Conservation (phyloP, 2,329 filamentous ascomycete genomes). For the Arthroderma sp. region DNA sequence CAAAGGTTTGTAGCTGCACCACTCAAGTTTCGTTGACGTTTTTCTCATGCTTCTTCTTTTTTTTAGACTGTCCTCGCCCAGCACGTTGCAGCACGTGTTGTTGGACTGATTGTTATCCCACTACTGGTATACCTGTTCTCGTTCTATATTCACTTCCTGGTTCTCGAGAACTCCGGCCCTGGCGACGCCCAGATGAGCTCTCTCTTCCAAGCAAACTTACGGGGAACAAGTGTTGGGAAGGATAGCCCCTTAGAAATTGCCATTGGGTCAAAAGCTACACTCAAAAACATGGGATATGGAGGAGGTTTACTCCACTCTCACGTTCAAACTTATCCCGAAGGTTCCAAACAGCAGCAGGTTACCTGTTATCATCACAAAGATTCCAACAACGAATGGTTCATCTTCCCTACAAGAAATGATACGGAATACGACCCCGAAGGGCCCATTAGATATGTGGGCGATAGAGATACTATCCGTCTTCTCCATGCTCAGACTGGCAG, state of each 20-base stretch:
- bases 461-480: conserved; percentile 68
- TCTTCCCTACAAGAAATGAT: conserved; percentile 81
- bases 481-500: conserved; percentile 93
- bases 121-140: conserved; percentile 88
- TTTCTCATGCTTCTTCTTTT: background rate
- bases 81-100: conserved; percentile 66
- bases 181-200: conserved; percentile 99
- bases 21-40: no score
- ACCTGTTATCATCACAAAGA: conserved; percentile 99
- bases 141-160: conserved; percentile 87
- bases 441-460: conserved; percentile 60
- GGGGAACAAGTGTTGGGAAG: conserved; percentile 84
- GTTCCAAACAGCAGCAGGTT: conserved; percentile 86
- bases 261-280: conserved; percentile 72
- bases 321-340: conserved; percentile 89
- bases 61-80: conserved; percentile 45
- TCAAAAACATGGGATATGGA: conserved; percentile 99
- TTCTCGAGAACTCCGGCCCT: conserved; percentile 84
- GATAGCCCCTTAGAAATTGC: conserved; percentile 90
- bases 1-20: conserved; percentile 41
- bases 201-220: conserved; percentile 92
- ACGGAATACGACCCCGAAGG: conserved; percentile 57
- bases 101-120: conserved; percentile 79
- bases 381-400: conserved; percentile 98
- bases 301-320: conserved; percentile 93